phyloP scores from a whole-genome alignment of 352 stramenopile species.

The Thraustotheca clavata region DNA sequence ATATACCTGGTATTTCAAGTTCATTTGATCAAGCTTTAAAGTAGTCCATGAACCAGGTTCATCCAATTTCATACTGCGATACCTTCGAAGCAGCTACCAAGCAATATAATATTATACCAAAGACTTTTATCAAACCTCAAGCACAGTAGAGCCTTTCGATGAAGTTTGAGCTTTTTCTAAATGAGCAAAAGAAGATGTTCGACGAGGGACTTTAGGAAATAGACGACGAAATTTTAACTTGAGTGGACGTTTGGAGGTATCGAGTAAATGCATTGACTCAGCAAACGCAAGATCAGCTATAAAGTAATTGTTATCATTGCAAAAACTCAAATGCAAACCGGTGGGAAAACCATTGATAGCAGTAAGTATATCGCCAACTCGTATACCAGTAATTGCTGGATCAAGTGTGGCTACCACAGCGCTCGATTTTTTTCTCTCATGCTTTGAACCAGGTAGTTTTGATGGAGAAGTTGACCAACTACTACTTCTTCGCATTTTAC shows the following conservation, averaged over 20 bases:
- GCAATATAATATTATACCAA: slow-evolving; percentile 1
- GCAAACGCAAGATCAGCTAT: slow-evolving; percentile 54
- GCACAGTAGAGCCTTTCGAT: neutral
- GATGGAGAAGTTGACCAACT: slow-evolving; percentile 1
- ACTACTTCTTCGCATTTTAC: neutral
- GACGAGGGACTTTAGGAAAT: neutral
- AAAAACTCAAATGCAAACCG: slow-evolving; percentile 23
- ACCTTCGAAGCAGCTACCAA: slow-evolving; percentile 54
- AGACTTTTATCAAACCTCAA: neutral
- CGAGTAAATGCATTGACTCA: slow-evolving; percentile 42
- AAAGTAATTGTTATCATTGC: slow-evolving; percentile 1
- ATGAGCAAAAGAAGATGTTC: neutral
- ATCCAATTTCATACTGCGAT: slow-evolving; percentile 50
- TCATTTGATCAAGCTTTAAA: slow-evolving; percentile 43
- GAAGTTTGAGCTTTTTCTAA: neutral
- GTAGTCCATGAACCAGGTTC: slow-evolving; percentile 57
- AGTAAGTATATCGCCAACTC: slow-evolving; percentile 59
- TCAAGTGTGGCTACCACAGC: neutral
- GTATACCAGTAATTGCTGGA: slow-evolving; percentile 22
- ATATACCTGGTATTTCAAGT: slow-evolving; percentile 63
- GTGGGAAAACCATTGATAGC: slow-evolving; percentile 65
- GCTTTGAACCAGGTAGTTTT: neutral
- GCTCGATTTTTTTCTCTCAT: neutral
- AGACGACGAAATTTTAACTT: slow-evolving; percentile 51
- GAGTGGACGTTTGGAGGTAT: slow-evolving; percentile 46